Percentiles rank a stretch among this genome's conserved stretches.
phyloP scores from a whole-genome alignment of 75 land plant genomes.

The Ceratopteris richardii region DNA sequence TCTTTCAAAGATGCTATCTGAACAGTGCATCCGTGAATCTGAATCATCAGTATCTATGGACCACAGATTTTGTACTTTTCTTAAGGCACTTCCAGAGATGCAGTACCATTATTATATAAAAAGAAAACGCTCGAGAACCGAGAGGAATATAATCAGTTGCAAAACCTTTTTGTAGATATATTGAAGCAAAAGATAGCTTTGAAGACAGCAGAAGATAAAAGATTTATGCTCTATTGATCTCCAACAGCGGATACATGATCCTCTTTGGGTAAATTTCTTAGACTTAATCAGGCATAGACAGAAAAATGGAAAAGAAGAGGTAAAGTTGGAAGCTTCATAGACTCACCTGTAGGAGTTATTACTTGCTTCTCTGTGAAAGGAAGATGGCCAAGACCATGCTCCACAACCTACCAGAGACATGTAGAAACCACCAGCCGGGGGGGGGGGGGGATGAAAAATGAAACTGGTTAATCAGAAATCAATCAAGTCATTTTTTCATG shows the following conservation, averaged over 20 bases:
- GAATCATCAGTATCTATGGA: too few relatives aligned
- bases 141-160: too few relatives aligned
- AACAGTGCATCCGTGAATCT: too few relatives aligned
- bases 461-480: not conserved
- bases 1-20: too few relatives aligned
- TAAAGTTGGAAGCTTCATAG: not conserved
- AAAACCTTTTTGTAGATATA: not conserved
- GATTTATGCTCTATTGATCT: not conserved
- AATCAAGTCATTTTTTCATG: too few relatives aligned
- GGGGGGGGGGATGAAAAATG: too few relatives aligned
- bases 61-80: too few relatives aligned
- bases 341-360: constrained; percentile 79
- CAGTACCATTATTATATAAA: too few relatives aligned
- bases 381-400: constrained; percentile 92
- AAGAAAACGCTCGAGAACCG: too few relatives aligned
- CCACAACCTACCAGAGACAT: constrained; percentile 58
- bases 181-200: not conserved
- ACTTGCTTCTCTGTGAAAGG: constrained; percentile 97
- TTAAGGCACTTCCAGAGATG: too few relatives aligned
- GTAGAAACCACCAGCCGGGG: not conserved
- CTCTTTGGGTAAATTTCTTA: not conserved
- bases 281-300: not conserved
- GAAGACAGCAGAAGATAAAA: not conserved
- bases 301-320: not conserved
- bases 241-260: not conserved